These are phyloP conservation scores for Solidago caesia DNA, from an alignment of 129 eudicot species.

Conservation along the genomic window DNA sequence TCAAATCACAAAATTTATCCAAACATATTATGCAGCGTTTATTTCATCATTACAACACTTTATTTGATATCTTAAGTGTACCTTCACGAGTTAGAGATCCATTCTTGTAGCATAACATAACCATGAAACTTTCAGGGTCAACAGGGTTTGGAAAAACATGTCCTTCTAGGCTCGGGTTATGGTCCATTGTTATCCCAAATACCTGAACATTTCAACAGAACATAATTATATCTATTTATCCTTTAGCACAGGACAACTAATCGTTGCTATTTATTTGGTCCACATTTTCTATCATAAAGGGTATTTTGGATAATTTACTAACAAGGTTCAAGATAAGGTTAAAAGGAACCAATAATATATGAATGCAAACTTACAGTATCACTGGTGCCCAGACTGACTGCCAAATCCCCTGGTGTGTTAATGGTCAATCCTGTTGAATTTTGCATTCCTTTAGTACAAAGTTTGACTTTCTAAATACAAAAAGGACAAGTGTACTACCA, in stretches of 20 bases:
- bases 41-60: constrained; percentile 2
- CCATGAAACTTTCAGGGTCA: constrained; percentile 83
- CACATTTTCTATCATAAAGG: not conserved
- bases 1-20: constrained; percentile 22
- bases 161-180: constrained; percentile 79
- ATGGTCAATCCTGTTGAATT: constrained; percentile 75
- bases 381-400: constrained; percentile 97
- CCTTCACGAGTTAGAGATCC: constrained; percentile 98
- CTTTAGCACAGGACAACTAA: not conserved
- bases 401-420: constrained; percentile 95
- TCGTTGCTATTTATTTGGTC: not conserved
- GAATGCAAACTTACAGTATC: constrained; percentile 67
- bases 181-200: constrained; percentile 79
- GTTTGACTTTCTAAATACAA: constrained; percentile 10
- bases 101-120: constrained; percentile 85
- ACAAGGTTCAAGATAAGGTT: constrained; percentile 5
- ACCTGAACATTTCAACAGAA: constrained; percentile 39
- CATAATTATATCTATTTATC: not conserved
- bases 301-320: constrained; percentile 6
- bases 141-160: constrained; percentile 94
- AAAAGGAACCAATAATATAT: not conserved
- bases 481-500: not conserved
- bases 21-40: not conserved
- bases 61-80: constrained; percentile 20
- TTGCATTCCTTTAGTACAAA: constrained; percentile 17